Evolutionary conservation across 805 yeast genomes (phyloP).

Genomic region (Saturnispora bothae): DNA sequence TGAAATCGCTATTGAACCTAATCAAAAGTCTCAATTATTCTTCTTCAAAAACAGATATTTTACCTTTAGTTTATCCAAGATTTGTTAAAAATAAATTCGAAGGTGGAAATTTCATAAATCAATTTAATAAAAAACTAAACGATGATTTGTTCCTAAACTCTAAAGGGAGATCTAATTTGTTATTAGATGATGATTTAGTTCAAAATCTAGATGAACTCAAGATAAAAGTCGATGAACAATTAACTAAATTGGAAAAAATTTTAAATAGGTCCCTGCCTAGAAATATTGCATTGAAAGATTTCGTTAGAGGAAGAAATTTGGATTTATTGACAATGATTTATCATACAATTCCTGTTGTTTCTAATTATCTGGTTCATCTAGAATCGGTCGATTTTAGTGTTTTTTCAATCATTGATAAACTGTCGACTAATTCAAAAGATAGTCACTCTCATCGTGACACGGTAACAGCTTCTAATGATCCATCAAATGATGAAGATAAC

Average conservation of each 20-base stretch:
- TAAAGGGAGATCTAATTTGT: slow-evolving; percentile 24
- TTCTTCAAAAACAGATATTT: neutral
- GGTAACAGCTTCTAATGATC: slow-evolving; percentile 9
- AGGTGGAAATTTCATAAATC: slow-evolving; percentile 75
- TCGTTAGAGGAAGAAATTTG: slow-evolving; percentile 35
- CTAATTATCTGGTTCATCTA: slow-evolving; percentile 39
- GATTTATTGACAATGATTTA: slow-evolving; percentile 44
- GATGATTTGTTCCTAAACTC: slow-evolving; percentile 26
- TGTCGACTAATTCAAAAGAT: slow-evolving; percentile 18
- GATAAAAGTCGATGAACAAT: slow-evolving; percentile 29
- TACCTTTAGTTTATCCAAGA: slow-evolving; percentile 62
- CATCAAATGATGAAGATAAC: slow-evolving; percentile 8
- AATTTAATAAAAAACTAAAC: slow-evolving; percentile 33
- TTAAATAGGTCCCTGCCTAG: slow-evolving; percentile 31
- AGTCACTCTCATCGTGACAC: slow-evolving; percentile 12
- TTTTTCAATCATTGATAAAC: slow-evolving; percentile 27
- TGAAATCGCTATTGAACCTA: neutral
- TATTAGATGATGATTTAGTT: slow-evolving; percentile 41
- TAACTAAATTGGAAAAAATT: slow-evolving; percentile 33
- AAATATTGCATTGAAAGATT: slow-evolving; percentile 15
- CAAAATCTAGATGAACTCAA: slow-evolving; percentile 28
- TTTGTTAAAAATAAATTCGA: slow-evolving; percentile 55
- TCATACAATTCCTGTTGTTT: slow-evolving; percentile 39
- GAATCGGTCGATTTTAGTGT: slow-evolving; percentile 57
- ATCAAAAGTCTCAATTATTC: neutral